These are phyloP conservation scores for Botrytis fragariae DNA, from an alignment of 2,329 filamentous ascomycete species.

Conservation along the genomic window DNA sequence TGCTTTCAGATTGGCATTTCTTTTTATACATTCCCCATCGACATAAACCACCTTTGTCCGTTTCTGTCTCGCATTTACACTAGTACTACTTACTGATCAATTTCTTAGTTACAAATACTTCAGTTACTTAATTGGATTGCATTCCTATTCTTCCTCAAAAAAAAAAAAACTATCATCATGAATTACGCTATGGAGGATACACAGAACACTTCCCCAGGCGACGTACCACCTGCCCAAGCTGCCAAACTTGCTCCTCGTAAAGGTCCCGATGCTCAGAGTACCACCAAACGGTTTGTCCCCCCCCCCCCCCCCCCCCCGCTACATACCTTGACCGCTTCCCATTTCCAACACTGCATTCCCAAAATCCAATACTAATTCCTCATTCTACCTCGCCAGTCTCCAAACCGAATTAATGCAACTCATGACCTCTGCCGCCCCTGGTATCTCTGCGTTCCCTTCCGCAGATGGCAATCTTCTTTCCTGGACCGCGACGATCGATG, in stretches of 20 bases:
- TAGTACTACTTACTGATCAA: background rate
- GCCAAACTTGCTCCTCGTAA: slow-evolving; percentile 60
- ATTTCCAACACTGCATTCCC: background rate
- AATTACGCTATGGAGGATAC: slow-evolving; percentile 53
- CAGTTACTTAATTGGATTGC: background rate
- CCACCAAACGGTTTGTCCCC: slow-evolving; percentile 67
- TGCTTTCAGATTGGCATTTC: slow-evolving; percentile 23
- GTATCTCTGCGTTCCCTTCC: slow-evolving; percentile 91
- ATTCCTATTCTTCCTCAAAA: slow-evolving; percentile 1
- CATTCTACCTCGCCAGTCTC: slow-evolving; percentile 54
- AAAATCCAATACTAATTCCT: background rate
- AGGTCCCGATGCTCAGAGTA: slow-evolving; percentile 66
- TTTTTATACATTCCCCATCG: slow-evolving; percentile 18
- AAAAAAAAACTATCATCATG: slow-evolving; percentile 34
- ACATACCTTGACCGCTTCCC: background rate
- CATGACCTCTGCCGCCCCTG: slow-evolving; percentile 91
- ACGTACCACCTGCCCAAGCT: slow-evolving; percentile 49
- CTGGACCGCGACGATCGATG: slow-evolving; percentile 92
- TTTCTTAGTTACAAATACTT: slow-evolving; percentile 6
- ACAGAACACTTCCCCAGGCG: slow-evolving; percentile 66
- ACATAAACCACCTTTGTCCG: slow-evolving; percentile 27
- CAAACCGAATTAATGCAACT: slow-evolving; percentile 98
- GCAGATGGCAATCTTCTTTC: slow-evolving; percentile 84
- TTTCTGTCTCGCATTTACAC: slow-evolving; percentile 17
- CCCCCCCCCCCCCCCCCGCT: background rate